A percentile compares a stretch with the other conserved stretches of the same genome.
Conservation (phyloP, 345 rosid genomes). For the Melaleuca alternifolia region DNA sequence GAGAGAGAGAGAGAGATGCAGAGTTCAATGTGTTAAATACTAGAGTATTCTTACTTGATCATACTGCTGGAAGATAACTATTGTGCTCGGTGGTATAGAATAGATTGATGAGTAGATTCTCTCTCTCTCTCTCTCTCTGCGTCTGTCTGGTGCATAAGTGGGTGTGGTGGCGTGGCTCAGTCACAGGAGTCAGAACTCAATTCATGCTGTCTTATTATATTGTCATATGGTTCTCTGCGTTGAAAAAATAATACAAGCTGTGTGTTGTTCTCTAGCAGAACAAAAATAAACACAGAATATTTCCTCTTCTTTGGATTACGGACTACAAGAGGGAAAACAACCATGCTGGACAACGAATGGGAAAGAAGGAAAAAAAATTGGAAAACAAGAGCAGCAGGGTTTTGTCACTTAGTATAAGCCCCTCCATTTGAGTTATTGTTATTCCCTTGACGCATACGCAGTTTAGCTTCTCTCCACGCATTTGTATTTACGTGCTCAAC, state of each 20-base stretch:
- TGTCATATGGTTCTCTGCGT: not conserved
- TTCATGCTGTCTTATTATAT: not conserved
- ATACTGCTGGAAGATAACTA: not conserved
- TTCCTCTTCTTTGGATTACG: not conserved
- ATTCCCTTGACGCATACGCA: not conserved
- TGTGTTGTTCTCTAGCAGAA: not conserved
- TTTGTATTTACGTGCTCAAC: not conserved
- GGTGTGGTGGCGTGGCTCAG: not conserved
- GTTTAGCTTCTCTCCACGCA: not conserved
- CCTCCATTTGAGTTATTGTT: not conserved
- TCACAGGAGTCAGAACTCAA: not conserved
- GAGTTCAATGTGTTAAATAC: not conserved
- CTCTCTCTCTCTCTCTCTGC: not conserved
- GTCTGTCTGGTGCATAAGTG: not conserved
- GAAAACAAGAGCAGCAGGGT: not conserved
- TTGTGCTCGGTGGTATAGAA: not conserved
- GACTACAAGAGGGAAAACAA: not conserved
- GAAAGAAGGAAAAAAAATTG: not conserved
- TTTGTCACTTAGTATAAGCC: not conserved
- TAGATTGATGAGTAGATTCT: not conserved
- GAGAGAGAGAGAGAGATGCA: not conserved
- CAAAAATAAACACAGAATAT: not conserved
- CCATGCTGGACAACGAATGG: not conserved
- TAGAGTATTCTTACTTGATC: not conserved
- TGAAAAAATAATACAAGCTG: not conserved